These are phyloP conservation scores for Oryza meridionalis DNA, from an alignment of 176 grass and related monocot genomes.

Conservation along the genomic window DNA sequence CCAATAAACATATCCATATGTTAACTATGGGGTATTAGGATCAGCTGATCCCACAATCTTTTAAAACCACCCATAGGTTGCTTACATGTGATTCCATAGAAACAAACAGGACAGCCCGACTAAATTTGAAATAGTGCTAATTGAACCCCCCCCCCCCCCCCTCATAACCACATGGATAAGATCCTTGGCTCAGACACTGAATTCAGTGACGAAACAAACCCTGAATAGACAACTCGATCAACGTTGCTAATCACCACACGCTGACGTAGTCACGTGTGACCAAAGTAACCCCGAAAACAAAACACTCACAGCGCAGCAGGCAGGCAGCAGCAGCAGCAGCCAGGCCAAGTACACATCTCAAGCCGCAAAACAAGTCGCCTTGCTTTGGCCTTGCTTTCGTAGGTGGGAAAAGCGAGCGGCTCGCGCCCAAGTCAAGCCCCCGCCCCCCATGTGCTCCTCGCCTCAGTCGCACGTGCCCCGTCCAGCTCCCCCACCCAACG, in stretches of 20 bases:
- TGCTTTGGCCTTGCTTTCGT: conserved; percentile 39
- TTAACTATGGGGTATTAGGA: not conserved
- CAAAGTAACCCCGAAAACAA: not conserved
- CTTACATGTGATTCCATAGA: not conserved
- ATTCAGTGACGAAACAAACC: not conserved
- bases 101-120: not conserved
- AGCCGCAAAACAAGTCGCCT: conserved; percentile 16
- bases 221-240: not conserved
- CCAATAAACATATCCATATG: not conserved
- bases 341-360: not conserved
- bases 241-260: not conserved
- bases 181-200: not conserved
- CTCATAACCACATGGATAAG: not conserved
- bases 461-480: conserved; percentile 53
- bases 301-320: not conserved
- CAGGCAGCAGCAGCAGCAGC: not conserved
- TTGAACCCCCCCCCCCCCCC: not conserved
- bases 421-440: conserved; percentile 37
- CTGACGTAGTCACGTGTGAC: conserved; percentile 26
- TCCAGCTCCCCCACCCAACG: conserved; percentile 33
- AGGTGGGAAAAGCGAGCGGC: conserved; percentile 37
- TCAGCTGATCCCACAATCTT: not conserved
- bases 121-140: not conserved
- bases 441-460: conserved; percentile 40
- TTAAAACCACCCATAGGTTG: not conserved